These are phyloP conservation scores for Lathyrus sativus DNA, from an alignment of 306 rosid genomes.

Conservation along the genomic window DNA sequence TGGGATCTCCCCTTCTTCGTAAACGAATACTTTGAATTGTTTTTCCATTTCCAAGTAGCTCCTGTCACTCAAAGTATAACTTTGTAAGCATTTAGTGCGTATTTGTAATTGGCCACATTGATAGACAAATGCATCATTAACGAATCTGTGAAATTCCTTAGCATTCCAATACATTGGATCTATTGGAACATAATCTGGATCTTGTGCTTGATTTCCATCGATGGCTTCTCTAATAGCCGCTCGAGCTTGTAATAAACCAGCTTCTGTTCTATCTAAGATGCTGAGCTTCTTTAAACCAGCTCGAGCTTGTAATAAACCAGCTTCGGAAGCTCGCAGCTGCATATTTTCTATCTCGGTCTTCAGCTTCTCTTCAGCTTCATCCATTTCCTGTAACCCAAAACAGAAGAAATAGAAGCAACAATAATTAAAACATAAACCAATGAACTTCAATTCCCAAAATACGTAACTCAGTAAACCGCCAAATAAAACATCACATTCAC, in stretches of 20 bases:
- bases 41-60: slow-evolving; percentile 94
- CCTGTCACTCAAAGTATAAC: slow-evolving; percentile 41
- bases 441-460: no score
- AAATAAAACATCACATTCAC: no score
- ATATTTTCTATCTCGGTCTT: no score
- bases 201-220: slow-evolving; percentile 48
- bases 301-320: no score
- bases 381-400: no score
- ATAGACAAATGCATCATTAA: background rate
- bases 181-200: slow-evolving; percentile 59
- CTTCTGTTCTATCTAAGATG: slow-evolving; percentile 51
- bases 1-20: slow-evolving; percentile 86
- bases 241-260: slow-evolving; percentile 57
- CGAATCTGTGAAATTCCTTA: slow-evolving; percentile 77
- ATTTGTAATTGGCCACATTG: background rate
- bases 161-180: slow-evolving; percentile 87
- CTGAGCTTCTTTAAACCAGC: no score
- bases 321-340: no score
- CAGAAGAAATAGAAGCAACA: no score
- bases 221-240: slow-evolving; percentile 69
- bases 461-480: no score
- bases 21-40: slow-evolving; percentile 69
- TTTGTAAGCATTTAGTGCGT: background rate
- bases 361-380: no score
- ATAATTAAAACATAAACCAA: no score